Evolutionary conservation across 2,329 filamentous ascomycete species (phyloP), one percentile per base, ranked within the genome.

Genomic region (Diaporthe citrichinensis): DNA sequence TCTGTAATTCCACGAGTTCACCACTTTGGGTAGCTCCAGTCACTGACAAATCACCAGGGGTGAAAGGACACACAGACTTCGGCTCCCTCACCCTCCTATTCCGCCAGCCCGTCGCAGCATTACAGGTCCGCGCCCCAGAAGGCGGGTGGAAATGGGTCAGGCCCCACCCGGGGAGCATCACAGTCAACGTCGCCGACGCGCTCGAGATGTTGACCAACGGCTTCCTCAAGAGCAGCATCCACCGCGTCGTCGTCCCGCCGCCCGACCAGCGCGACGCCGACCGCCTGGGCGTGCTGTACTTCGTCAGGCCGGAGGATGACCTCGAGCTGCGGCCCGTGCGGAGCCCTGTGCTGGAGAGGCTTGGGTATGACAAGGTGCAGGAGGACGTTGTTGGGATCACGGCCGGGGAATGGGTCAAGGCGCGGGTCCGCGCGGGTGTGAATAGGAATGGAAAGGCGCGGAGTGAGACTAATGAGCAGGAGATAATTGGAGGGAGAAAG

Each of bases 71-170:
- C 78, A 90, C 88, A 0, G 89, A 91, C 77, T 81, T 90, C 4
- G 88, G 88, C 0, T 88, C 86, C 0, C 81, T 90, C 0, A 90
- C 89, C 0, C 82, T 90, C 3, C 84, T 90, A 0, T 90, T 90
- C 83, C 84, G 88, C 1, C 89, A 90, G 78, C 88, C 88, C 0
- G 86, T 91, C 17, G 87, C 88, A 0, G 88, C 86, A 0, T 82
- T 90, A 17, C 88, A 90, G 77, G 69, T 77, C 15, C 72, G 71
- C 8, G n/a, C 31, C 17, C 44, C 67, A 10, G 74, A 76, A 8
- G 76, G 76, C 41, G n/a, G 62, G 1, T 77, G 76, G 88, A 88
- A 87, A 76, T 89, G 86, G 83, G 87, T 89, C 4, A 82, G 82
- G 65, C 86, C 87, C 0, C 83, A 87, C 62, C 83, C 86, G 17